Evolutionary conservation across 352 stramenopile species (phyloP), one percentile per base, ranked within the genome.

Genomic region (Globisporangium radiosum): DNA sequence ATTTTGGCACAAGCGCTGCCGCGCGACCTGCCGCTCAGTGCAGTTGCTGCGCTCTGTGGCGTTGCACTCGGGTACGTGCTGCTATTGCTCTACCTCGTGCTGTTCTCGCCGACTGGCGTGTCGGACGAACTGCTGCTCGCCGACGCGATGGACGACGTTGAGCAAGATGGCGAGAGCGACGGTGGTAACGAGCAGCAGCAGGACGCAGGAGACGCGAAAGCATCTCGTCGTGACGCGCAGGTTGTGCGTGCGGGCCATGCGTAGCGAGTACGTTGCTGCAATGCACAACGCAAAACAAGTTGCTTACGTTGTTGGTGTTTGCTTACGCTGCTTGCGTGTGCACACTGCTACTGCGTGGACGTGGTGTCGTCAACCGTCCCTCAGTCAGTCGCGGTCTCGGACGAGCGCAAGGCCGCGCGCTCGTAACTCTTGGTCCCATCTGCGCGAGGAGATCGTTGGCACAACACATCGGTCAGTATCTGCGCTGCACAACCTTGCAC

Each of bases 341-440:
- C 43, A 47, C 2, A 43, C 39, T 43, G 39, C 39, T 47, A 17
- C 25, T 25, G 25, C 25, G 2, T 25, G 25, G 25, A 25, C 25
- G 25, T 25, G 25, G 25, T 25, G 25, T 25, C 25, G 25, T 25
- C 25, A 25, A 25, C 25, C 25, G 25, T 25, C 2, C 25, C 25
- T 25, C 25, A 25, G 42, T 76, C 72, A 92, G 58, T 92, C 83
- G 37, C 80, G 73, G 50, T 86, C 73, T 25, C 78, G 76, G 19
- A 90, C 65, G 40, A 92, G 67, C n/a, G 83, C 83, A 13, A 92
- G 63, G 0, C 80, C 83, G n/a, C 78, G 73, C 33, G 78, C 76
- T 44, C 78, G 77, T 5, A 92, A 66, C 51, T 90, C 76, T 36
- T 80, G 63, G 54, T 92, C 83, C 83, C 83, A 90, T 57, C 76